Conservation (phyloP, 1,284 basidiomycete genomes). For the Austropuccinia psidii region DNA sequence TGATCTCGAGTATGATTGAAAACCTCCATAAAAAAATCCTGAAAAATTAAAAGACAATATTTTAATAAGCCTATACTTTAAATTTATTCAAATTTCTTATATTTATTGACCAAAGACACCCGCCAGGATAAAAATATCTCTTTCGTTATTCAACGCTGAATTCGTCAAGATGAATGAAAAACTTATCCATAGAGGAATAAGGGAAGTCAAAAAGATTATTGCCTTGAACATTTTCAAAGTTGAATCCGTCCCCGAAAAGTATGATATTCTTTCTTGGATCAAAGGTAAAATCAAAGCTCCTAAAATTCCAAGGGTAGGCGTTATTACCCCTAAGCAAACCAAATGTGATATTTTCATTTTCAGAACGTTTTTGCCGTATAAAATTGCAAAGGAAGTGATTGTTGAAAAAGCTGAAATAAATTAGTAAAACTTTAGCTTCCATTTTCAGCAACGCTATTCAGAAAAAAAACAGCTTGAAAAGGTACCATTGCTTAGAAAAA, state of each 20-base stretch:
- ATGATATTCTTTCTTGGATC: not conserved
- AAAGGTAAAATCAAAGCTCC: conserved; percentile 5
- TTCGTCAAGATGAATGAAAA: not conserved
- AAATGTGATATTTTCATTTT: conserved; percentile 20
- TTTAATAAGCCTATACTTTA: not conserved
- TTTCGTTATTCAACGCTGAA: not conserved
- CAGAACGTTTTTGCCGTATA: conserved; percentile 8
- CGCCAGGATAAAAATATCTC: conserved; percentile 13
- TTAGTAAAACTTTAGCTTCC: not conserved
- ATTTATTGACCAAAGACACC: conserved; percentile 18
- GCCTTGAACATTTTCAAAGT: conserved; percentile 4
- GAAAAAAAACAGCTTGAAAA: not conserved
- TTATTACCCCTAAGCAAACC: not conserved
- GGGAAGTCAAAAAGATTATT: not conserved
- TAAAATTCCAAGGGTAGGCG: conserved; percentile 2
- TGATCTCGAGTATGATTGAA: conserved; percentile 17
- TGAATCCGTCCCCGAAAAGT: conserved; percentile 12
- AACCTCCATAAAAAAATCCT: conserved; percentile 22
- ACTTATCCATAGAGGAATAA: conserved; percentile 19
- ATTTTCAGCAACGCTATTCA: not conserved
- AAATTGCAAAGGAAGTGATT: conserved; percentile 14
- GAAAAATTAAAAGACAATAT: not conserved
- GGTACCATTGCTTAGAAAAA: conserved; percentile 11
- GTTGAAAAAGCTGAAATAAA: conserved; percentile 5
- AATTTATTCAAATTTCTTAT: not conserved